Evolutionary conservation across 23 red algal species (phyloP), one percentile per base, ranked within the genome.

Genomic region (Gracilaria gracilis): DNA sequence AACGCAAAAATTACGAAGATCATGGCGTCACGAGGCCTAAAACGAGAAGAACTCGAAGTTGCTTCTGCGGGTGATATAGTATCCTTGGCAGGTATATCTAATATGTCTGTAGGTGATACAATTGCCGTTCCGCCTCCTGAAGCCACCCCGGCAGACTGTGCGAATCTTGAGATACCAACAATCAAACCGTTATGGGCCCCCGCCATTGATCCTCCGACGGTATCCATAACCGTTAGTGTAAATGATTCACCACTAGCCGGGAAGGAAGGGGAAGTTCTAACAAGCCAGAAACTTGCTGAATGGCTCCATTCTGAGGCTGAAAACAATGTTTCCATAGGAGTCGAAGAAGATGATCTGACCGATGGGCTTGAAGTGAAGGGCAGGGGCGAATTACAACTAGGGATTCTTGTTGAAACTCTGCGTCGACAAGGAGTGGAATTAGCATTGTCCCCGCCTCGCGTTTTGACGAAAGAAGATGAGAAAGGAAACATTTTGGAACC

Each of bases 21-120:
- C 36, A 82, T 95, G 61, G 83, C 91, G 9, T 85, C 79, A 6
- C 74, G 93, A 14, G 93, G 93, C 36, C 75, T 95, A 16, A 75
- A 82, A 42, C 78, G 77, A 13, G 89, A 98, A 75, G 62, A 79
- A 47, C 51, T 90, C 27, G 61, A 86, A 50, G 53, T 67, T 37
- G 96, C 96, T 28, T 80, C 74, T 20, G 96, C 96, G 23, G 96
- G 96, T 19, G 96, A 98, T 67, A 95, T 98, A 62, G 91, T 98
- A 8, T 82, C 79, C 19, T 48, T 98, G 65, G 76, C 91, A 8
- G 96, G 96, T 33, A 61, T 98, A 38, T 86, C 90, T 31, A 74
- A 88, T 37, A 88, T 98, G 49, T 87, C 61, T 31, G 90, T 98
- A 17, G 96, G 96, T 33, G 96, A 98, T 38, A 98, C 96, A 17